Percentiles rank a stretch among this genome's conserved stretches.
Evolutionary conservation across 257 asterid species (phyloP).

Genomic region (Thymus quinquecostatus): DNA sequence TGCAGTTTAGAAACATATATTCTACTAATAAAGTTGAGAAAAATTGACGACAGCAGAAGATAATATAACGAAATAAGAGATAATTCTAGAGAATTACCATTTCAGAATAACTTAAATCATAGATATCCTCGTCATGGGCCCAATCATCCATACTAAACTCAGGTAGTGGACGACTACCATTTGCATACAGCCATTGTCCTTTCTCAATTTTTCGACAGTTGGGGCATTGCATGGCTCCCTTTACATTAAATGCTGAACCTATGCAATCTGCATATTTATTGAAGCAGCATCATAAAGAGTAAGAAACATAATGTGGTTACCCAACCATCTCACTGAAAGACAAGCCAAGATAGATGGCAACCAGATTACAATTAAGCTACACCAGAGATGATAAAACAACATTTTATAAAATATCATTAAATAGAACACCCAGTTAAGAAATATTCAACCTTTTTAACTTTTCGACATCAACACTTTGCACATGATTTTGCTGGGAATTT

Average conservation of each 20-base stretch:
- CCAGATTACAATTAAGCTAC: background rate
- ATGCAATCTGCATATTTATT: conserved; percentile 77
- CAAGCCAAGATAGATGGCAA: background rate
- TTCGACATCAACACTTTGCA: background rate
- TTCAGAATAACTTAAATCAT: conserved; percentile 81
- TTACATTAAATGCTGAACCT: conserved; percentile 94
- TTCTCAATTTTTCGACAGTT: conserved; percentile 97
- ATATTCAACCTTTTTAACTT: background rate
- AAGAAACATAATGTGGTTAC: background rate
- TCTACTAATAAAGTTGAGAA: background rate
- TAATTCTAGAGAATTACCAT: conserved; percentile 56
- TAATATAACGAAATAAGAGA: background rate
- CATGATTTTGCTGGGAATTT: background rate
- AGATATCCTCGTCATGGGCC: conserved; percentile 91
- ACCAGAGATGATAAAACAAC: conserved; percentile 7
- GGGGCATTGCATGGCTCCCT: conserved; percentile 99
- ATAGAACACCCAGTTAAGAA: background rate
- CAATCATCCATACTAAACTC: conserved; percentile 90
- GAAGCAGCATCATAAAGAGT: conserved; percentile 26
- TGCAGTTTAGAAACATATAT: conserved; percentile 18
- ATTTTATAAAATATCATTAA: background rate
- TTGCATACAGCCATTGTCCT: conserved; percentile 97
- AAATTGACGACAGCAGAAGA: conserved; percentile 15
- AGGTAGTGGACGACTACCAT: conserved; percentile 77
- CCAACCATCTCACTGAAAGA: background rate